Percentiles rank a stretch among this genome's conserved stretches.
These are phyloP conservation scores for Cutaneotrichosporon sp. DNA, from an alignment of 1,284 basidiomycete genomes.

Conservation along the genomic window DNA sequence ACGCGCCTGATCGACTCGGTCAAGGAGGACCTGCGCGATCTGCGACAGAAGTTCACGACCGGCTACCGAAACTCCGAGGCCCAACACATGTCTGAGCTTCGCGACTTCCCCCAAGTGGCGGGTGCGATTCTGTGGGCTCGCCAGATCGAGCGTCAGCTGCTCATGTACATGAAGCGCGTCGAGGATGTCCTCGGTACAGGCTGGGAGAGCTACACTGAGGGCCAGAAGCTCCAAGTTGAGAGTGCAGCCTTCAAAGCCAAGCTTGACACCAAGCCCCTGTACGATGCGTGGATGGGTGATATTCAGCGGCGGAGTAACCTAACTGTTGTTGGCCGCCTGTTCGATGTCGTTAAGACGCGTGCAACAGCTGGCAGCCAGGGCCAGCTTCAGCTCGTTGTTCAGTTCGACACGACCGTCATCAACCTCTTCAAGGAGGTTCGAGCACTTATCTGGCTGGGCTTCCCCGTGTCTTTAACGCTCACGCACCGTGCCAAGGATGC, in stretches of 20 bases:
- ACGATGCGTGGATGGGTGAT: conserved; percentile 93
- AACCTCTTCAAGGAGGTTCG: conserved; percentile 97
- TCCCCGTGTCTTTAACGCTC: conserved; percentile 89
- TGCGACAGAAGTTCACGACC: conserved; percentile 95
- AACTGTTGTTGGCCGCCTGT: conserved; percentile 89
- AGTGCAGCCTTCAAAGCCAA: conserved; percentile 89
- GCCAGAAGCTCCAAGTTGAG: conserved; percentile 91
- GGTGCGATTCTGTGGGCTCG: conserved; percentile 98
- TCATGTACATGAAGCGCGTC: conserved; percentile 98
- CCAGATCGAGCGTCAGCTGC: conserved; percentile 93
- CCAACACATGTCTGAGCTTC: conserved; percentile 96
- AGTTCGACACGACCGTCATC: conserved; percentile 97
- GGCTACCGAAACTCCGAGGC: conserved; percentile 93
- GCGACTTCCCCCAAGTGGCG: conserved; percentile 92
- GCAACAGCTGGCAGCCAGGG: conserved; percentile 57
- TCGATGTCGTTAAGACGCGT: conserved; percentile 82
- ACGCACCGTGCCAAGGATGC: conserved; percentile 97
- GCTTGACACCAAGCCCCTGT: conserved; percentile 87
- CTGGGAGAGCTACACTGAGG: conserved; percentile 99
- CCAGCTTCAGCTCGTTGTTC: conserved; percentile 78
- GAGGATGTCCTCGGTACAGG: conserved; percentile 97
- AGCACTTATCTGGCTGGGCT: conserved; percentile 91
- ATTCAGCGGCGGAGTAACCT: conserved; percentile 76
- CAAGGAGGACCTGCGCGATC: conserved; percentile 91
- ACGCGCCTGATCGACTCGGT: conserved; percentile 96